Evolutionary conservation across 768 basidiomycete species (phyloP), one percentile per base, ranked within the genome.

Genomic region (Kwoniella shandongensis): DNA sequence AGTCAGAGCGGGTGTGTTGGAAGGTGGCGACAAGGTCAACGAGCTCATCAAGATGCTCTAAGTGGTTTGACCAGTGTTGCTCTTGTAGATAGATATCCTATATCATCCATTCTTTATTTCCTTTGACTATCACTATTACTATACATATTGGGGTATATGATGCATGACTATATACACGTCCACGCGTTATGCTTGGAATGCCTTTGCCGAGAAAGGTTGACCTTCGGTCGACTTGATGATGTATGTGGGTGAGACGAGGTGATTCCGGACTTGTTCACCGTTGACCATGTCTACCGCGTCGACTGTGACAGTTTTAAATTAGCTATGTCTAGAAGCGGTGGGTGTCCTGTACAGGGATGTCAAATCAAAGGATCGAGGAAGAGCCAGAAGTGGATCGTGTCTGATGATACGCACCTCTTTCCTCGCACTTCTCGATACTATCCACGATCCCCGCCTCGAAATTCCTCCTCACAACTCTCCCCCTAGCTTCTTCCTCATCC

Each of bases 381-480:
- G n/a, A n/a, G n/a, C n/a, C n/a, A n/a, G n/a, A n/a, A n/a, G n/a
- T n/a, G n/a, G n/a, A n/a, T n/a, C n/a, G n/a, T n/a, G n/a, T 32
- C 51, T 32, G 4, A 25, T 7, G 29, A 20, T 1, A 49, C 62
- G 57, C 53, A 70, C 68, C 68, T 49, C 69, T 51, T 26, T 61
- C 53, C 25, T 36, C 61, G 32, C 61, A 65, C 67, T 87, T 85
- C 25, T 83, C 81, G 72, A 76, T 63, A 66, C 85, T 81, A 64
- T 79, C 82, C 8, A 86, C 83, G 11, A 94, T 83, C 0, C 89
- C 89, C 30, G 85, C 91, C 42, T 79, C 72, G n/a, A 91, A 82
- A 71, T 93, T 91, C 27, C 91, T 80, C 57, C 79, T 81, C 2
- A 88, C 81, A 11, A 93, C 74, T 42, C 90, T 80, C 35, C 76